Base-by-base conservation (phyloP, 306 rosid genomes). In the Citrullus amarus region DNA sequence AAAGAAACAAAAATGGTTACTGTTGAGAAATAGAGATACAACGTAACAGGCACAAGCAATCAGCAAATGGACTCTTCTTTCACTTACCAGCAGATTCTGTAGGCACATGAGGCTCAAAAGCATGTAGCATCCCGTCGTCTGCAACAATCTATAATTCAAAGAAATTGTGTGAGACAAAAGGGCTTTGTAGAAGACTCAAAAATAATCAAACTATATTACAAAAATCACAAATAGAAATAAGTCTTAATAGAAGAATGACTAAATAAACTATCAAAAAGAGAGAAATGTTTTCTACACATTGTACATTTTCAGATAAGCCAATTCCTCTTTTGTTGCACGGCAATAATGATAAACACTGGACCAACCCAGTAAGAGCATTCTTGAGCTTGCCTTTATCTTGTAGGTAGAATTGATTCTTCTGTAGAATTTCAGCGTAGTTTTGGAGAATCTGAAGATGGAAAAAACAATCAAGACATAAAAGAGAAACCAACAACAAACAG, bases 371-470 rank as follows among this genome's bases (percentile, higher is more conserved):
- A 82, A 95, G 89, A 81, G 79, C 84, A 83, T 78, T 87, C 81
- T 86, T 88, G 51, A 95, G 87, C 83, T 91, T 95, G 61, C 90
- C 91, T 85, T 85, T 89, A 77, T 91, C 97, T 80, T 82, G 92
- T 73, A 89, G 81, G 86, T 78, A 84, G 83, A 82, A 86, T 81
- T 88, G 89, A 91, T 87, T 89, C 86, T 87, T 85, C 81, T 76
- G 83, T 44, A 95, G 86, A 81, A 95, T 87, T 80, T 92, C 90
- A 85, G 80, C 93, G 41, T 86, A 92, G 84, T 83, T 95, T 74
- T 87, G 91, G 84, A 95, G 90, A 86, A 92, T 86, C 97, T 92
- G 97, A 67, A 51, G 63, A 81, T 79, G 80, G 84, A 74, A 51
- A 36, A 78, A 61, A 41, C 57, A 38, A 80, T 8, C 39, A 14